Evolutionary conservation across 108 stramenopile genomes (phyloP).

Genomic region (Nitzschia putrida): DNA sequence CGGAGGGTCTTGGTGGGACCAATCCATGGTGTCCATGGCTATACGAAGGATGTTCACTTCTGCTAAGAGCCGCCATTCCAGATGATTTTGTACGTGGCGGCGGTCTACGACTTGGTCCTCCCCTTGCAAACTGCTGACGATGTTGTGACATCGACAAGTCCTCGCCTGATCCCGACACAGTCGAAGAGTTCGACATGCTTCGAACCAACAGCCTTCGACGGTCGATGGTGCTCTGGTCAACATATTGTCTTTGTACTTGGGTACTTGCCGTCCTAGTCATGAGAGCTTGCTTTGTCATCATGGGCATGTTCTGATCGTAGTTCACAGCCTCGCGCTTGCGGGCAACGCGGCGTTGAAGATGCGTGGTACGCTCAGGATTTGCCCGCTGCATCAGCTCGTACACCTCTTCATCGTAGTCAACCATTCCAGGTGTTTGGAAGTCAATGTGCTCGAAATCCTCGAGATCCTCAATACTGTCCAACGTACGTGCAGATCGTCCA

Average conservation of each 20-base stretch:
- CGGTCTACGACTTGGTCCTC: slow-evolving; percentile 26
- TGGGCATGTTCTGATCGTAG: slow-evolving; percentile 48
- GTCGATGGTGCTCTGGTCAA: slow-evolving; percentile 37
- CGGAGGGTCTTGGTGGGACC: background rate
- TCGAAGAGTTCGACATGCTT: slow-evolving; percentile 33
- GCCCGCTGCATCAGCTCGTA: slow-evolving; percentile 41
- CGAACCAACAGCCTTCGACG: slow-evolving; percentile 22
- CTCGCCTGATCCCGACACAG: slow-evolving; percentile 6
- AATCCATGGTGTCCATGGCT: background rate
- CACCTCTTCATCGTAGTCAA: slow-evolving; percentile 42
- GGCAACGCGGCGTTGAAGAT: slow-evolving; percentile 31
- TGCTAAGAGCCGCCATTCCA: slow-evolving; percentile 23
- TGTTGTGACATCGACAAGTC: slow-evolving; percentile 22
- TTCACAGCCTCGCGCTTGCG: slow-evolving; percentile 29
- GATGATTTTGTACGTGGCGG: slow-evolving; percentile 38
- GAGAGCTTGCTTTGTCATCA: slow-evolving; percentile 47
- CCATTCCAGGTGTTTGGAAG: slow-evolving; percentile 40
- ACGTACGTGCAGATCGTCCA: slow-evolving; percentile 4
- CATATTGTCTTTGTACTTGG: slow-evolving; percentile 22
- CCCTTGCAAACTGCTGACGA: slow-evolving; percentile 11
- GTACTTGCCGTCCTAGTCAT: slow-evolving; percentile 39
- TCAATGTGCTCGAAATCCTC: slow-evolving; percentile 34
- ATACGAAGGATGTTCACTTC: slow-evolving; percentile 12
- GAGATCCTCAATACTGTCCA: slow-evolving; percentile 41
- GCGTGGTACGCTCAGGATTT: slow-evolving; percentile 40